phyloP scores from a whole-genome alignment of 2,329 filamentous ascomycete genomes.

The Aspergillus sp. region DNA sequence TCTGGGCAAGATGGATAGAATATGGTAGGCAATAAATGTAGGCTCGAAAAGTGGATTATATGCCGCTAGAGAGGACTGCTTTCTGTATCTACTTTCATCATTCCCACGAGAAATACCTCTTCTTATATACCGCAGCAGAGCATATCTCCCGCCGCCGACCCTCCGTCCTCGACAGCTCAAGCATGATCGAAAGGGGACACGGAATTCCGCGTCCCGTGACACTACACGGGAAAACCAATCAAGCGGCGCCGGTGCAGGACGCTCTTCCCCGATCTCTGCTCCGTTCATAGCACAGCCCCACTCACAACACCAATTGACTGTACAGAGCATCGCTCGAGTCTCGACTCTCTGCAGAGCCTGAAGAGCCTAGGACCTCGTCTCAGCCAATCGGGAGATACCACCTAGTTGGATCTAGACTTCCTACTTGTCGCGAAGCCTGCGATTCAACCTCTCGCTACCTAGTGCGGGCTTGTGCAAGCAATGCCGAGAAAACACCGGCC shows the following conservation, averaged over 20 bases:
- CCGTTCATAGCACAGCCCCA: not conserved
- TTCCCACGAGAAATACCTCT: too few species aligned
- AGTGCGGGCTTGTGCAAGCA: not conserved
- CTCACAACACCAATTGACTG: not conserved
- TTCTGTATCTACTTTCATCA: too few species aligned
- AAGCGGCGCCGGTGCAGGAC: not conserved
- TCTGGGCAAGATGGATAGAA: too few species aligned
- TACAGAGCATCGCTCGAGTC: too few species aligned
- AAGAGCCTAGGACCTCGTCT: not conserved
- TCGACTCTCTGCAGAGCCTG: too few species aligned
- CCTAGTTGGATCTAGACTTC: not conserved
- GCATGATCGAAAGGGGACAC: not conserved
- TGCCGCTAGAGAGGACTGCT: too few species aligned
- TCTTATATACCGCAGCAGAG: too few species aligned
- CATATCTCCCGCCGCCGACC: not conserved
- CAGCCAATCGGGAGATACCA: not conserved
- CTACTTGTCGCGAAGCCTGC: too few species aligned
- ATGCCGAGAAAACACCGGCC: constrained; percentile 8
- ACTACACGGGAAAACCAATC: not conserved
- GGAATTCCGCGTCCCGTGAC: constrained; percentile 8
- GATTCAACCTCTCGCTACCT: not conserved
- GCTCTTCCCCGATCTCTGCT: not conserved
- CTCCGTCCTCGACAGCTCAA: not conserved
- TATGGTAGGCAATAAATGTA: too few species aligned
- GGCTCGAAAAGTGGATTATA: too few species aligned